A percentile compares a stretch with the other conserved stretches of the same genome.
Conservation (phyloP, 2,329 filamentous ascomycete species). For the Huntiella omanensis region DNA sequence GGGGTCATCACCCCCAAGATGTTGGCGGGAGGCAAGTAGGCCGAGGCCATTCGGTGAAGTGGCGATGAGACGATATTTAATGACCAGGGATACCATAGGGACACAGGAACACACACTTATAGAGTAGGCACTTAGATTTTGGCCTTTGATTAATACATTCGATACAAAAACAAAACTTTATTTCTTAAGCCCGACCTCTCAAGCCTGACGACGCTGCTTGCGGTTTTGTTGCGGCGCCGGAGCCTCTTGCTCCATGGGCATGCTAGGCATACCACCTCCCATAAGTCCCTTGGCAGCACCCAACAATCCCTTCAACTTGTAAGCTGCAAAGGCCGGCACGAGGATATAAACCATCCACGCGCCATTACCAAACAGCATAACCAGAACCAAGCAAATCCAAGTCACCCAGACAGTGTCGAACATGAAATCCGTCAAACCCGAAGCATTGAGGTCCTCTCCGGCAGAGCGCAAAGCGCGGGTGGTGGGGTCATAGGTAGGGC, state of each 20-base stretch:
- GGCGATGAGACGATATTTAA: background rate
- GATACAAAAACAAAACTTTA: too few species aligned
- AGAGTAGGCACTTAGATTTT: too few species aligned
- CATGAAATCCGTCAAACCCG: slow-evolving; percentile 91
- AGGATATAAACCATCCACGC: slow-evolving; percentile 39
- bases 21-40: background rate
- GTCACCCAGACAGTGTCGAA: slow-evolving; percentile 95
- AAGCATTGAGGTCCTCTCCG: slow-evolving; percentile 74
- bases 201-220: slow-evolving; percentile 33
- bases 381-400: slow-evolving; percentile 57
- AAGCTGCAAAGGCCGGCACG: slow-evolving; percentile 35
- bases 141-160: too few species aligned
- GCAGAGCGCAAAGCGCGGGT: slow-evolving; percentile 51
- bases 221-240: slow-evolving; percentile 26
- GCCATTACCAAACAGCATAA: slow-evolving; percentile 62
- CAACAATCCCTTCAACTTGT: slow-evolving; percentile 34
- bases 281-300: slow-evolving; percentile 33
- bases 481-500: slow-evolving; percentile 50
- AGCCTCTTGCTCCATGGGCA: slow-evolving; percentile 16
- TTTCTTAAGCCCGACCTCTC: background rate
- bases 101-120: background rate
- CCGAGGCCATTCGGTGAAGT: background rate
- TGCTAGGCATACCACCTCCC: slow-evolving; percentile 16
- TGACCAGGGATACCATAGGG: background rate
- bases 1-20: slow-evolving; percentile 4